phyloP scores from a whole-genome alignment of 2,329 filamentous ascomycete species.

The Coccinonectria pachysandricola region DNA sequence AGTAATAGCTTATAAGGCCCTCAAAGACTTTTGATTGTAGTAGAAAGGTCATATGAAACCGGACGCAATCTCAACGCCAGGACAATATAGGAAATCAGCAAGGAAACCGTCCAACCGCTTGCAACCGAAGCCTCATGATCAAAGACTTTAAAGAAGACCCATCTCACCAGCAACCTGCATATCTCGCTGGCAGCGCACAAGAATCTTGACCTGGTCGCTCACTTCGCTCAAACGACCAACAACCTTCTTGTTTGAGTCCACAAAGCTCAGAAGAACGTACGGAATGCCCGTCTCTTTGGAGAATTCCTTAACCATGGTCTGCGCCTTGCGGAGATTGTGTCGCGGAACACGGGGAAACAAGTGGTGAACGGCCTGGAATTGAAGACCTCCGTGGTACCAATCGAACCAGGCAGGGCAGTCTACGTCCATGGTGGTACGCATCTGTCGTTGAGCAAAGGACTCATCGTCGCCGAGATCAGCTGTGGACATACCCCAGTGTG shows the following conservation, averaged over 20 bases:
- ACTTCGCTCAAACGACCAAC: conserved; percentile 43
- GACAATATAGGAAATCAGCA: no score
- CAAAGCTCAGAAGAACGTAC: conserved; percentile 51
- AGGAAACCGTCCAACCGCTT: no score
- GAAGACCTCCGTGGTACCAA: conserved; percentile 61
- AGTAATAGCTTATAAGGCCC: no score
- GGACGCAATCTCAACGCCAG: no score
- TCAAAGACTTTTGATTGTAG: no score
- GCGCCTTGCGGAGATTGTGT: conserved; percentile 54
- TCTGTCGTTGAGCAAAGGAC: conserved; percentile 58
- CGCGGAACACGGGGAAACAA: conserved; percentile 58
- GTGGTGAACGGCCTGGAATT: conserved; percentile 65
- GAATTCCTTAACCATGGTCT: conserved; percentile 51
- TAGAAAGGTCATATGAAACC: no score
- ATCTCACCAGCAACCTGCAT: no score
- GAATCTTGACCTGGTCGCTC: conserved; percentile 47
- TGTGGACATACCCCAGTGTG: conserved; percentile 63
- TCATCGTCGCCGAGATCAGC: conserved; percentile 53
- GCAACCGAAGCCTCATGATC: no score
- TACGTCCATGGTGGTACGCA: conserved; percentile 65
- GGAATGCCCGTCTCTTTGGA: conserved; percentile 53
- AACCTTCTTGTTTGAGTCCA: conserved; percentile 49
- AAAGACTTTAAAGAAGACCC: no score
- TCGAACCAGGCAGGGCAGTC: conserved; percentile 64
- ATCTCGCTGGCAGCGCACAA: conserved; percentile 45